Conservation (phyloP, 257 asterid species). For the Forsythia viridissima region DNA sequence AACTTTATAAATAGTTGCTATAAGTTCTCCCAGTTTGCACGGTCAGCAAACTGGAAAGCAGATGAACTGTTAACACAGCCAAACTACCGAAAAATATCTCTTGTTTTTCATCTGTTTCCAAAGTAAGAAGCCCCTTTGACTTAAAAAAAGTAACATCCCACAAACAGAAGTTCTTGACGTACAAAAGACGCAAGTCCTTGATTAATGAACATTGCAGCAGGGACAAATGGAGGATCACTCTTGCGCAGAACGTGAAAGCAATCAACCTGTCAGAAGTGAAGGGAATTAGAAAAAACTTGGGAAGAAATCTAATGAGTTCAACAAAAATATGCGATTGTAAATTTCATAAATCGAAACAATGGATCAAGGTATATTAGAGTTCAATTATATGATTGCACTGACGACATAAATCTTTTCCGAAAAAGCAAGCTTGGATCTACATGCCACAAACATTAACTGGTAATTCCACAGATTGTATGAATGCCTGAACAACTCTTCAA, state of each 20-base stretch:
- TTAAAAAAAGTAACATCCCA: neutral
- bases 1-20: neutral
- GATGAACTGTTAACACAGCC: neutral
- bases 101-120: neutral
- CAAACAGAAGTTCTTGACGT: slow-evolving; percentile 35
- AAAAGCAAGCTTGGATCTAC: neutral
- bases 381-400: neutral
- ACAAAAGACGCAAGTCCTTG: slow-evolving; percentile 91
- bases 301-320: slow-evolving; percentile 11
- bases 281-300: neutral
- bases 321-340: neutral
- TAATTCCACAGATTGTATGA: slow-evolving; percentile 2
- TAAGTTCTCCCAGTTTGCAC: neutral
- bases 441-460: neutral
- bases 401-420: neutral
- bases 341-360: neutral
- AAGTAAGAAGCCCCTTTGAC: neutral
- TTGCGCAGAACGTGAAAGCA: slow-evolving; percentile 92
- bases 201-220: slow-evolving; percentile 73
- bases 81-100: neutral
- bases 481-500: neutral
- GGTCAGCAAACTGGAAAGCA: slow-evolving; percentile 7
- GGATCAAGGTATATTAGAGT: neutral
- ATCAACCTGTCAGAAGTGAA: slow-evolving; percentile 69
- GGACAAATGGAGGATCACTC: slow-evolving; percentile 95